Conservation (phyloP, 345 rosid genomes). For the Diplotaxis tenuifolia region DNA sequence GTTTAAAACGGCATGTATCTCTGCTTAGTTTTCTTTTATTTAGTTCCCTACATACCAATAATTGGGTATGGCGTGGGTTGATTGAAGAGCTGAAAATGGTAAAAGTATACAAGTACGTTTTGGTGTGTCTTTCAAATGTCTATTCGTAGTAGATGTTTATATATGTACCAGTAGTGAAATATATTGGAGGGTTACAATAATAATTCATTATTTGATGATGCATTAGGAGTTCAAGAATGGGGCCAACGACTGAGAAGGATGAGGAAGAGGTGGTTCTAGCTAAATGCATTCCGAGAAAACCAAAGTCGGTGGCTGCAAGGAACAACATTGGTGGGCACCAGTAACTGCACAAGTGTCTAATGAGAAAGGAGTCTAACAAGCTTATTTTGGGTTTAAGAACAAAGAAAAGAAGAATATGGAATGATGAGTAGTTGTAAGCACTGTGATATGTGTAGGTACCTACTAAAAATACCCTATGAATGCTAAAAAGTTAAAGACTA, state of each 20-base stretch:
- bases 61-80: constrained; percentile 28
- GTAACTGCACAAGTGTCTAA: constrained; percentile 18
- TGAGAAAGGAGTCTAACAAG: constrained; percentile 7
- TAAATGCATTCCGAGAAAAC: constrained; percentile 52
- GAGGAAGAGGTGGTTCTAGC: constrained; percentile 42
- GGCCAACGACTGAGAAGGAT: constrained; percentile 30
- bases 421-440: constrained; percentile 24
- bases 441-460: constrained; percentile 31
- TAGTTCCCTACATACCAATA: constrained; percentile 18
- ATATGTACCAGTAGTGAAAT: not conserved
- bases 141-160: not conserved
- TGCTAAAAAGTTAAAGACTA: not conserved
- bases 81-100: constrained; percentile 35
- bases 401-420: constrained; percentile 24
- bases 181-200: not conserved
- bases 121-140: constrained; percentile 16
- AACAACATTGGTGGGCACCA: constrained; percentile 31
- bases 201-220: not conserved
- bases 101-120: constrained; percentile 20
- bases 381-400: constrained; percentile 15
- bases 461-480: not conserved
- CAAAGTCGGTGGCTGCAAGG: constrained; percentile 37
- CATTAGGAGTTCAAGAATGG: constrained; percentile 48
- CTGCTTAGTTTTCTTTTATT: not conserved
- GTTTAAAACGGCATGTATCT: constrained; percentile 24